phyloP scores from a whole-genome alignment of 495 filamentous ascomycete genomes.

The Umbilicaria muhlenbergii region DNA sequence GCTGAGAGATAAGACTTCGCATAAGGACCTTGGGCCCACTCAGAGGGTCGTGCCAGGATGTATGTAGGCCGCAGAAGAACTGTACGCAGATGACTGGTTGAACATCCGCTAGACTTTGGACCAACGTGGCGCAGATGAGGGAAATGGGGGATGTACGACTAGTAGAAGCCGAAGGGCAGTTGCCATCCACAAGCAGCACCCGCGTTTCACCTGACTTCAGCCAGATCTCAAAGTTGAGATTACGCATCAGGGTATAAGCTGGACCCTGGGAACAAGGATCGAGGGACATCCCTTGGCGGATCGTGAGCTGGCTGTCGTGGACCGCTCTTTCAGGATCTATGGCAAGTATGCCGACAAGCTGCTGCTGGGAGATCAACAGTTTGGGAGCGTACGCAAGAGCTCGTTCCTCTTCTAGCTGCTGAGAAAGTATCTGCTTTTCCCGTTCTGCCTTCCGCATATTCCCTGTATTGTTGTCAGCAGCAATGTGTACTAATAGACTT shows the following conservation, averaged over 20 bases:
- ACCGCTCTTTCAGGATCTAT: background rate
- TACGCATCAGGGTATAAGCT: background rate
- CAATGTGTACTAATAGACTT: too few relatives aligned
- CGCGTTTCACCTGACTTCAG: background rate
- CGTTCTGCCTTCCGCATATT: too few relatives aligned
- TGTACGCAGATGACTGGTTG: background rate
- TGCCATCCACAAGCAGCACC: background rate
- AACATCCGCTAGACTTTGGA: background rate
- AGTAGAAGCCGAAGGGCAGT: background rate
- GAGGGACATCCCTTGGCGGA: background rate
- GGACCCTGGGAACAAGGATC: background rate
- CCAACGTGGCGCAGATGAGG: background rate
- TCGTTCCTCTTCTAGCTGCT: background rate
- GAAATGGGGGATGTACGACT: background rate
- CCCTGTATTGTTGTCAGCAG: too few relatives aligned
- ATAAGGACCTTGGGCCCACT: slow-evolving; percentile 1
- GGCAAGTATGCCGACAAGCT: background rate
- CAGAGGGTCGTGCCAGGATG: background rate
- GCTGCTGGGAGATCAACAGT: background rate
- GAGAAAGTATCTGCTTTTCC: too few relatives aligned
- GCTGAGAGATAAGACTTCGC: background rate
- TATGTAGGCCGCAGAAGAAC: background rate
- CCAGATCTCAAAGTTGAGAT: background rate
- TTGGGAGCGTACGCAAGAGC: background rate
- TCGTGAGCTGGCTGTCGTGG: background rate